Evolutionary conservation across 176 grass and related monocot species (phyloP).

Genomic region (Sorghum bicolor): Sorghum_bicolor_NCBIv3 NC_012870.2:73866001-73866500

Average conservation of each 20-base stretch:
- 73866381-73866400: not conserved
- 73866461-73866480: not conserved
- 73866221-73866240: not conserved
- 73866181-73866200: not conserved
- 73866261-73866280: not conserved
- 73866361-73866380: not conserved
- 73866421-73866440: conserved; percentile 12
- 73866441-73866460: not conserved
- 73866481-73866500: not conserved
- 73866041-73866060: not conserved
- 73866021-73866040: not conserved
- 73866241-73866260: not conserved
- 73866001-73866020: not conserved
- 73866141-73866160: not conserved
- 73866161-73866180: not conserved
- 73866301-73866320: not conserved
- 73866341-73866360: not conserved
- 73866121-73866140: not conserved
- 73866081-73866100: not conserved
- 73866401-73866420: not conserved
- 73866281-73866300: not conserved
- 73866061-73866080: not conserved
- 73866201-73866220: not conserved
- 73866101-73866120: not conserved
- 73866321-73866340: not conserved